phyloP scores from a whole-genome alignment of 1,284 basidiomycete species.

The Pholiota adiposa region DNA sequence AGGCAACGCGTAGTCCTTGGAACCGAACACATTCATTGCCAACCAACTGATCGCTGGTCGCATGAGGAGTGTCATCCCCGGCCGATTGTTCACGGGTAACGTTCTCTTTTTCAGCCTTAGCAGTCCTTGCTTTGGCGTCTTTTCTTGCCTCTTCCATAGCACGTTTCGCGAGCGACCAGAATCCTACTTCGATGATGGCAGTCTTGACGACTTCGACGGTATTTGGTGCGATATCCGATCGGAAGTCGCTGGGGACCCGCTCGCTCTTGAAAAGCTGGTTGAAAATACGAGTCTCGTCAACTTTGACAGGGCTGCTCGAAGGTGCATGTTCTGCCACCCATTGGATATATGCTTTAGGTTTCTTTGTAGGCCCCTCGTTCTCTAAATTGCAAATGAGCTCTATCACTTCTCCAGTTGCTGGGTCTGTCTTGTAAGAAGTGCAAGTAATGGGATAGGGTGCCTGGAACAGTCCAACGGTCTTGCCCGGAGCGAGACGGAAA shows the following conservation, averaged over 20 bases:
- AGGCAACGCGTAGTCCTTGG: constrained; percentile 95
- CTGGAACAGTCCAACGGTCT: constrained; percentile 96
- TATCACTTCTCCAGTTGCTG: constrained; percentile 69
- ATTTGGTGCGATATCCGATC: constrained; percentile 78
- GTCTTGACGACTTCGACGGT: constrained; percentile 81
- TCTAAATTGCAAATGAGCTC: constrained; percentile 86
- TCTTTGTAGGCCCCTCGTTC: constrained; percentile 68
- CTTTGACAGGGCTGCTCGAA: constrained; percentile 78
- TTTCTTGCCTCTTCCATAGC: constrained; percentile 67
- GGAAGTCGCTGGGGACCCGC: constrained; percentile 84
- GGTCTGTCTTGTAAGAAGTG: constrained; percentile 82
- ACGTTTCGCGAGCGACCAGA: constrained; percentile 84
- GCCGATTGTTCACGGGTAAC: constrained; percentile 37
- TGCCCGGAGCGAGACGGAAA: constrained; percentile 96
- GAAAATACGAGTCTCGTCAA: constrained; percentile 94
- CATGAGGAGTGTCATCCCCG: constrained; percentile 64
- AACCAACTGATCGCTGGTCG: constrained; percentile 81
- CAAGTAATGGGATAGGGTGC: constrained; percentile 97
- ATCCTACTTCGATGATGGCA: constrained; percentile 89
- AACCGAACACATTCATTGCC: constrained; percentile 96
- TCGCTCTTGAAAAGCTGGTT: constrained; percentile 94
- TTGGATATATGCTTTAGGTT: constrained; percentile 96
- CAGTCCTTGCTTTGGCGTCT: constrained; percentile 72
- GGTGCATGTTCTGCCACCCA: constrained; percentile 92
- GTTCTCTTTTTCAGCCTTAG: constrained; percentile 59